Conservation (phyloP, 345 rosid species). For the Eutrema heterophyllum region DNA sequence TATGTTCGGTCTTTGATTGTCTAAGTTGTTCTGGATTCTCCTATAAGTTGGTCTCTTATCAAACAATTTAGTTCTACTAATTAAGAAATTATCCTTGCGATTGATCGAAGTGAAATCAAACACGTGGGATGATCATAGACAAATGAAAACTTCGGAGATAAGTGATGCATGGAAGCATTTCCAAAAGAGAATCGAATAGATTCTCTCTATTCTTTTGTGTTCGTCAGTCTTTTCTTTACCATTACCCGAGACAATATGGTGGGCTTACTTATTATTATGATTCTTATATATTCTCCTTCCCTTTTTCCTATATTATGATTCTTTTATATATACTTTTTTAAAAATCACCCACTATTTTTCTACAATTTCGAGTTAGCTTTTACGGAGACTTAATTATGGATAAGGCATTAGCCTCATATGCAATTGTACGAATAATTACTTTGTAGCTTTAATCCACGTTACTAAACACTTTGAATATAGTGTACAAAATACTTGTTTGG, state of each 20-base stretch:
- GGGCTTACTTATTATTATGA: constrained; percentile 23
- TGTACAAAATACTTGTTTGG: neutral
- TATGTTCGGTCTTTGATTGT: neutral
- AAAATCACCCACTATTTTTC: neutral
- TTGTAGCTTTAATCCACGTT: neutral
- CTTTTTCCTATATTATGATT: neutral
- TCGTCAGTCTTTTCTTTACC: constrained; percentile 70
- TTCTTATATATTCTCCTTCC: constrained; percentile 4
- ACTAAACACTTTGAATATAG: neutral
- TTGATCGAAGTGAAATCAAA: neutral
- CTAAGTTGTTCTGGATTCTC: neutral
- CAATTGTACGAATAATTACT: neutral
- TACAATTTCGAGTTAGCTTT: constrained; percentile 6
- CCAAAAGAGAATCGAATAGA: constrained; percentile 61
- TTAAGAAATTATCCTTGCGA: neutral
- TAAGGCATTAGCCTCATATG: neutral
- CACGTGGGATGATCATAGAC: neutral
- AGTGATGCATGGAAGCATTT: constrained; percentile 55
- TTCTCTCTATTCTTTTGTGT: constrained; percentile 42
- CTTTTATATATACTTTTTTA: neutral
- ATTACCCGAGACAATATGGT: constrained; percentile 58
- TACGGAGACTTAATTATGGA: constrained; percentile 3
- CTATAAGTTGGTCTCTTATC: neutral
- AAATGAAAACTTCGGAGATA: neutral
- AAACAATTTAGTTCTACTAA: neutral